These are phyloP conservation scores for Diaporthe vaccinii DNA, from an alignment of 2,329 filamentous ascomycete species.

Conservation along the genomic window DNA sequence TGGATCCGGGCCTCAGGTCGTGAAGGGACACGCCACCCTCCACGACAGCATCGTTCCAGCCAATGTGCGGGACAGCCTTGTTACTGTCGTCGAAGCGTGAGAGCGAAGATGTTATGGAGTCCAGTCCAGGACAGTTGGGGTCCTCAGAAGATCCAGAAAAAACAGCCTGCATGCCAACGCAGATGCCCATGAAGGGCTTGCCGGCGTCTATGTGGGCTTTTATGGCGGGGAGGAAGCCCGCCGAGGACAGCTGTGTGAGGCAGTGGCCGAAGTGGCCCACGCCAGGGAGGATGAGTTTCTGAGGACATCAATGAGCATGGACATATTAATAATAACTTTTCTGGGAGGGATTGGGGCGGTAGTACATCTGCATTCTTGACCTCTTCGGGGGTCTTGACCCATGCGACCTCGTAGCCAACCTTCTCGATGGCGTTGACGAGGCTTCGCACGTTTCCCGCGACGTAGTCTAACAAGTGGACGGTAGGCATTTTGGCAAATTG, in stretches of 20 bases:
- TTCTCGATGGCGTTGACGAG: conserved; percentile 98
- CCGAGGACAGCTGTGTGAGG: conserved; percentile 83
- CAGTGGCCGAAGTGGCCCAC: conserved; percentile 99
- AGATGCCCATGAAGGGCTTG: conserved; percentile 99
- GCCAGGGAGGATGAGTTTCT: conserved; percentile 95
- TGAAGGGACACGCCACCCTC: conserved; percentile 71
- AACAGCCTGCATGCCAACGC: conserved; percentile 91
- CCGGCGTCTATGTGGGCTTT: conserved; percentile 85
- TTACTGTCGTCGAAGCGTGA: conserved; percentile 80
- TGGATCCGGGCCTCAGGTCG: conserved; percentile 82
- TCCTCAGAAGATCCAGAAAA: conserved; percentile 90
- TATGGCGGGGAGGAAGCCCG: conserved; percentile 88
- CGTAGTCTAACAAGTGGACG: conserved; percentile 87
- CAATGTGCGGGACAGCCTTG: conserved; percentile 98
- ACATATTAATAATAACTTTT: conserved; percentile 39
- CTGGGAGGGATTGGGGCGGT: not conserved
- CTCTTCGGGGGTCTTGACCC: conserved; percentile 88
- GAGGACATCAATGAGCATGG: conserved; percentile 38
- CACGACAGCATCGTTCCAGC: conserved; percentile 93
- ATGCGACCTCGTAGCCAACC: conserved; percentile 91
- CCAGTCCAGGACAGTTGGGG: conserved; percentile 78
- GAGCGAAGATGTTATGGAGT: conserved; percentile 78
- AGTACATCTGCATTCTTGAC: conserved; percentile 86
- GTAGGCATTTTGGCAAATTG: conserved; percentile 72
- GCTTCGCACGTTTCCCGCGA: conserved; percentile 95